A percentile compares a stretch with the other conserved stretches of the same genome.
Evolutionary conservation across 2,329 filamentous ascomycete species (phyloP).

Genomic region (Ophiobolus disseminans): DNA sequence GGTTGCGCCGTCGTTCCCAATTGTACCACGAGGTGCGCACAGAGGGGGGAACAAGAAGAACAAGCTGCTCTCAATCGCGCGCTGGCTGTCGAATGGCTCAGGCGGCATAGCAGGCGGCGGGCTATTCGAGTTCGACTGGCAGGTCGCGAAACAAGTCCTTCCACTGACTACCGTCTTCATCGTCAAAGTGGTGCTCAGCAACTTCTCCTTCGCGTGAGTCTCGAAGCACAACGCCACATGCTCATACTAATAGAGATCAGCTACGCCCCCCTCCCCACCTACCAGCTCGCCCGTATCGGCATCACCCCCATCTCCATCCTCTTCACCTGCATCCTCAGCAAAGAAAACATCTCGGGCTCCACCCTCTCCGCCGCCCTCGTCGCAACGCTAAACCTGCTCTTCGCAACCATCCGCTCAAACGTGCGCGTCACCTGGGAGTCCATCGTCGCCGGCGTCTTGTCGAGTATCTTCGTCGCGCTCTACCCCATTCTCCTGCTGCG

Average conservation of each 20-base stretch:
- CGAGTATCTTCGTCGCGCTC: slow-evolving; percentile 59
- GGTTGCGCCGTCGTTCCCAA: slow-evolving; percentile 52
- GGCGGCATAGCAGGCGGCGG: slow-evolving; percentile 62
- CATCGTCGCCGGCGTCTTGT: slow-evolving; percentile 60
- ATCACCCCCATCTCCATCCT: slow-evolving; percentile 59
- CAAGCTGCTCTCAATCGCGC: slow-evolving; percentile 35
- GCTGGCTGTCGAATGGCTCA: slow-evolving; percentile 50
- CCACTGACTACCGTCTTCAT: slow-evolving; percentile 60
- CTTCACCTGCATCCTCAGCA: slow-evolving; percentile 56
- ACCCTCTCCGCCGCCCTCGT: slow-evolving; percentile 60
- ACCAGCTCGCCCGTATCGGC: slow-evolving; percentile 60
- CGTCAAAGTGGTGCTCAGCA: slow-evolving; percentile 60
- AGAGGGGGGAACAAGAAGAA: slow-evolving; percentile 32
- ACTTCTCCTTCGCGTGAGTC: slow-evolving; percentile 60
- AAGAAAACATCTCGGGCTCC: slow-evolving; percentile 55
- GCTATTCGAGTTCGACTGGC: slow-evolving; percentile 60
- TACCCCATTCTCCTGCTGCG: slow-evolving; percentile 60
- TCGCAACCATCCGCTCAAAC: slow-evolving; percentile 56
- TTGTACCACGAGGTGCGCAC: slow-evolving; percentile 39
- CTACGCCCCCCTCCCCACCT: slow-evolving; percentile 60
- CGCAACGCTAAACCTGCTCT: slow-evolving; percentile 59
- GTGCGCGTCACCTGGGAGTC: slow-evolving; percentile 61
- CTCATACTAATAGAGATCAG: slow-evolving; percentile 36
- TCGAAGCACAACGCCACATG: background rate
- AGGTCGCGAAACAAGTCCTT: slow-evolving; percentile 56